These are phyloP conservation scores for Luffa aegyptiaca DNA, from an alignment of 306 rosid genomes.

Conservation along the genomic window DNA sequence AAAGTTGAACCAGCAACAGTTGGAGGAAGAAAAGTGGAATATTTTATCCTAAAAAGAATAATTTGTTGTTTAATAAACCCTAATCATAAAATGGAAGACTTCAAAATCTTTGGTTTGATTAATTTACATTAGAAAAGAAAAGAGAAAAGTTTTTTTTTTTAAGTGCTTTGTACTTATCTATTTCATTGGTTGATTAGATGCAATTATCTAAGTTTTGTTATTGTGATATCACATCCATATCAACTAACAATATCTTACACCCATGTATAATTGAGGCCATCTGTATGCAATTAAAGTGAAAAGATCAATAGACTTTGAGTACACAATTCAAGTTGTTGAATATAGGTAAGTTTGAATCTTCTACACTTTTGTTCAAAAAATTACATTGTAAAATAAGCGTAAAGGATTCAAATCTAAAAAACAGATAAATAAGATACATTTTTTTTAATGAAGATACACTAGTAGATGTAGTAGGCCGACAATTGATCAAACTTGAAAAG, in stretches of 20 bases:
- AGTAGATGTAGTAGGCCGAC: background rate
- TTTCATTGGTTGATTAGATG: background rate
- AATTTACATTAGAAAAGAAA: background rate
- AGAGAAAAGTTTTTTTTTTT: background rate
- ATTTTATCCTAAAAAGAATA: background rate
- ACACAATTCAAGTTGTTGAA: background rate
- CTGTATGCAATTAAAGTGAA: background rate
- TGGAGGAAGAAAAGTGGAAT: background rate
- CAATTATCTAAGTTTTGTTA: background rate
- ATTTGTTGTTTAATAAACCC: background rate
- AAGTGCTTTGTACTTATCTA: background rate
- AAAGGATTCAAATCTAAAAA: too few relatives aligned
- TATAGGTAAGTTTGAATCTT: background rate
- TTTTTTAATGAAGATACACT: background rate
- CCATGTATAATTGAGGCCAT: background rate
- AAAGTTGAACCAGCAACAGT: background rate
- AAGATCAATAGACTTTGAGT: too few relatives aligned
- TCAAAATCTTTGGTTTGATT: background rate
- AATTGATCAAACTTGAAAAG: background rate
- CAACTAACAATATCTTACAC: background rate
- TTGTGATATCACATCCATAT: conserved; percentile 2
- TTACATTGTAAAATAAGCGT: too few relatives aligned
- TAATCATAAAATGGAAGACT: background rate
- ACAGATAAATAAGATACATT: background rate
- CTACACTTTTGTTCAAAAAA: too few relatives aligned